Base-by-base conservation (phyloP, 2,329 filamentous ascomycete species). In the Diplodia mutila region DNA sequence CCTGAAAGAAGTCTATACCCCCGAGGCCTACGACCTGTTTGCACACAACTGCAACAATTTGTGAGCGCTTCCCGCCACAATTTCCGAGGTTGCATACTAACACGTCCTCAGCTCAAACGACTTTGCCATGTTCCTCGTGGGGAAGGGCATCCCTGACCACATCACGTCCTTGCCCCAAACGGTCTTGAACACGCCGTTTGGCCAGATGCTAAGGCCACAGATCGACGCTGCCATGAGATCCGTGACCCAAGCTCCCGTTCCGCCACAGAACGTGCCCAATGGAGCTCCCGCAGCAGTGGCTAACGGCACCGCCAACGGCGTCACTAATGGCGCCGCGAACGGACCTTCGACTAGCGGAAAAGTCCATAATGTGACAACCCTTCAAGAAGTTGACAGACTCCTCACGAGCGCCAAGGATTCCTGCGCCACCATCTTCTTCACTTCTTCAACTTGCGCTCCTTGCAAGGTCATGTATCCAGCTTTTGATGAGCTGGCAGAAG, bases 1-100 rank as follows among this genome's bases (percentile, higher is more conserved):
- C 4, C 76, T 98, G 61, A 89, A 90, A 69, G 84, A 89, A 1
- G 89, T 96, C 12, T 99, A 96, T 75, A 97, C 93, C 0, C 83
- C 90, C 9, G 89, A 93, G 87, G 91, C 92, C 0, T 98, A 98
- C 75, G 93, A 97, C 75, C 82, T 97, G 5, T 97, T 92, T 82
- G 73, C 87, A 32, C 93, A 97, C 79, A 99, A 99, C 77, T 98
- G 94, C 83, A 99, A 98, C 81, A 97, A 97, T 79, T 99, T 98
- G 69, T 72, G 37, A 55, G 61, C 61, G 4, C 14, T 25, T 27
- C 18, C 37, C 18, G 16, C n/a, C 25, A 1, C 18, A 18, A 16
- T 8, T 51, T 27, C 16, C 1, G 4, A 16, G 6, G 42, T 2
- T 25, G n/a, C 39, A 37, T 11, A 11, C 39, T 57, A 4, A 46